These are phyloP conservation scores for Cercospora sojina DNA, from an alignment of 2,329 filamentous ascomycete species.

Conservation along the genomic window DNA sequence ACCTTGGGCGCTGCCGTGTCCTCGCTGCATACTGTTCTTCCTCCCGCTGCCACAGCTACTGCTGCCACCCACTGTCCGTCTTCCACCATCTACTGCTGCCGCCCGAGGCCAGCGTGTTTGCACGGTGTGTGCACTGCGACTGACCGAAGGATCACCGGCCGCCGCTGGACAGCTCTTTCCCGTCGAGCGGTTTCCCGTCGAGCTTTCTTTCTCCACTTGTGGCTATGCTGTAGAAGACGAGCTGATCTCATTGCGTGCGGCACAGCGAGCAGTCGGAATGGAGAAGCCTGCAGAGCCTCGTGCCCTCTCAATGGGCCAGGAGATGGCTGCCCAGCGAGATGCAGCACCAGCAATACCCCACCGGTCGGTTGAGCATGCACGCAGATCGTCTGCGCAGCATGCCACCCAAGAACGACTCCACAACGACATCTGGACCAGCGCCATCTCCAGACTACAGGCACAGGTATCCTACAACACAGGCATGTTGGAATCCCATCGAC, in stretches of 20 bases:
- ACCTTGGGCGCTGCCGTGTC: slow-evolving; percentile 1
- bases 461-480: slow-evolving; percentile 50
- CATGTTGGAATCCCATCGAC: slow-evolving; percentile 42
- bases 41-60: background rate
- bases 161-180: background rate
- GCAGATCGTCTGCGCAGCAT: slow-evolving; percentile 14
- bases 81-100: background rate
- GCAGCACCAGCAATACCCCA: slow-evolving; percentile 17
- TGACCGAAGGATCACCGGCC: background rate
- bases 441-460: slow-evolving; percentile 48
- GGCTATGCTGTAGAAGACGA: slow-evolving; percentile 3
- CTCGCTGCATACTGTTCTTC: background rate
- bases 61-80: background rate
- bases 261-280: slow-evolving; percentile 18
- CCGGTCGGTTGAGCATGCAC: slow-evolving; percentile 19
- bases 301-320: slow-evolving; percentile 25
- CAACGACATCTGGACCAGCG: slow-evolving; percentile 40
- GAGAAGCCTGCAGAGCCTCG: slow-evolving; percentile 25
- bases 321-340: slow-evolving; percentile 29
- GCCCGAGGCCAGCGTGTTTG: background rate
- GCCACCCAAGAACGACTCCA: slow-evolving; percentile 20
- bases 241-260: background rate
- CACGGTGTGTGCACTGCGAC: background rate
- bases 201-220: background rate
- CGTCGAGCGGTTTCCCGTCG: background rate